Evolutionary conservation across 345 rosid genomes (phyloP), one percentile per base, ranked within the genome.

Genomic region (Theobroma cacao): DNA sequence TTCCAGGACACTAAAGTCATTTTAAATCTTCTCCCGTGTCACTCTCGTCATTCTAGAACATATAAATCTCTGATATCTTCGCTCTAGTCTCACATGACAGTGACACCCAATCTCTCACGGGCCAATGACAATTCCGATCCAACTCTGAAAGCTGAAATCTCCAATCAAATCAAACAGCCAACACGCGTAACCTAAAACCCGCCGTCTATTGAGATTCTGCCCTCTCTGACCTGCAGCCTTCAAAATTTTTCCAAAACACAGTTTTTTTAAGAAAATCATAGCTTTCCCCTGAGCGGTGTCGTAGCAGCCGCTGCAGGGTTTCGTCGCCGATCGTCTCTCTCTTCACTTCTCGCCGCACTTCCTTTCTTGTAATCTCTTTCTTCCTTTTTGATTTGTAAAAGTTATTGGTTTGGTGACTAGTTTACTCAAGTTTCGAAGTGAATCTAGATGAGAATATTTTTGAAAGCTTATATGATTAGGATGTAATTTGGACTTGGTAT

Each of bases 341-440:
- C 56, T 47, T 55, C 40, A 33, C 5, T 24, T 43, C n/a, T 43
- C 34, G 33, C 12, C 22, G 13, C 36, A 26, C 17, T 30, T 18
- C 50, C 41, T 71, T 50, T 31, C 43, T 73, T 55, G 76, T 73
- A 73, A 73, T 64, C 61, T 73, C 47, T 34, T 26, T 34, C 28
- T 33, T 52, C 38, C 38, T 69, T 69, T 28, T 10, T 18, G 59
- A 30, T 50, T 50, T 18, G 50, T 30, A 2, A 59, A 48, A 28
- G 50, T 70, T 50, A 17, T 48, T 70, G 26, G 3, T 70, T 70
- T 70, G 31, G 40, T 71, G 28, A 31, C 31, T 71, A 11, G 53
- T 8, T 10, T 71, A 33, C 75, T 71, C 7, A 28, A 69, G 58
- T 69, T 14, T 30, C 28, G 61, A 31, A 52, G 14, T 53, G 31